Evolutionary conservation across 2,329 filamentous ascomycete genomes (phyloP), one percentile per base, ranked within the genome.

Genomic region (Pezicula radicicola): DNA sequence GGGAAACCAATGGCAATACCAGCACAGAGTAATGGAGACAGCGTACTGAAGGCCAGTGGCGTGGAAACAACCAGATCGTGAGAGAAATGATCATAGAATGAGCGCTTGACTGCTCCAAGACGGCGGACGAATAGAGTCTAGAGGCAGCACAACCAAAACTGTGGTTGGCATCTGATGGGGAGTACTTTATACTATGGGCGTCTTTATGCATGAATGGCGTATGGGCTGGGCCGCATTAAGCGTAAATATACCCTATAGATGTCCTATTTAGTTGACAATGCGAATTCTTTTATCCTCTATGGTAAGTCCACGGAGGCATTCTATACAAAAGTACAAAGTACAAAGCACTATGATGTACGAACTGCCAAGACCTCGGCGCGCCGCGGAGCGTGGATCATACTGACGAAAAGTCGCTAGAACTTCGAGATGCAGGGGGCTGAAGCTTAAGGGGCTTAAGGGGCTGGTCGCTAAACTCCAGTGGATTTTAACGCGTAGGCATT

Each of bases 1-100:
- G 76, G 78, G 15, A 56, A 59, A 12, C 66, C 70, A 21, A 57
- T 66, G 2, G 50, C 59, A 4, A 57, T 66, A 41, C 56, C 63
- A 8, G 51, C 58, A 41, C 51, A 61, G 37, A 56, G 55, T 9
- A 35, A 52, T 4, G 50, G 47, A 6, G 55, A 59, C 42, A 58
- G 60, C 9, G 57, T 61, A 2, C 51, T 64, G 7, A 66, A 66
- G 48, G 63, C 60, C 5, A 67, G 57, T 46, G 63, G 63, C 7
- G 48, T 46, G 8, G 56, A 65, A 52, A 57, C 60, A 6, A 63
- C 52, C 15, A 30, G 42, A 5, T 55, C 50, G 18, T 40, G 21
- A 45, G 27, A 3, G 15, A 40, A 40, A 40, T 16, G 12, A 16
- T 21, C 5, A 16, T 21, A 21, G 9, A 16, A 28, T n/a, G 42